Conservation (phyloP, 2,329 filamentous ascomycete genomes). For the Coniochaeta prunicola region DNA sequence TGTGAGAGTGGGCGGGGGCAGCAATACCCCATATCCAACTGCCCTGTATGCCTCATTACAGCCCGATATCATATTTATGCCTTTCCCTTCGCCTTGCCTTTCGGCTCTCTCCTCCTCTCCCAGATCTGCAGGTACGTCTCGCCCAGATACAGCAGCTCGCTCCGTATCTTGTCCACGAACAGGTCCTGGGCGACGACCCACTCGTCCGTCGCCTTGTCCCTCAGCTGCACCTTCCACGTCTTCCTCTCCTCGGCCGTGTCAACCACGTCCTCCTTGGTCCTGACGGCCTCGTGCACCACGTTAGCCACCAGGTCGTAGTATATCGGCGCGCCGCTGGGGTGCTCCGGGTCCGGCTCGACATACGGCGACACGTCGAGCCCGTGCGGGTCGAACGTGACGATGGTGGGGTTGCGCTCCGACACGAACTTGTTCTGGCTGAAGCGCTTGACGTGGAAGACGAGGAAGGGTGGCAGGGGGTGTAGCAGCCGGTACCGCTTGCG, state of each 20-base stretch:
- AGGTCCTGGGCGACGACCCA: conserved; percentile 95
- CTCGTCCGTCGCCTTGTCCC: conserved; percentile 71
- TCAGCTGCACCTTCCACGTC: conserved; percentile 89
- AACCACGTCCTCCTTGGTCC: conserved; percentile 74
- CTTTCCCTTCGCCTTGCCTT: conserved; percentile 27
- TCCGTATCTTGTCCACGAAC: conserved; percentile 83
- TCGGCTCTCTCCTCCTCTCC: conserved; percentile 65
- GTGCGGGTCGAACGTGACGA: conserved; percentile 87
- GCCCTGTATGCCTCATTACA: no score
- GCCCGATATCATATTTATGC: conserved; percentile 3
- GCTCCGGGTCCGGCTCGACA: conserved; percentile 74
- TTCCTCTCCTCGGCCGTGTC: conserved; percentile 82
- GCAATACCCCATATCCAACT: no score
- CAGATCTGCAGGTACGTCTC: conserved; percentile 96
- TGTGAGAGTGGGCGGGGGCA: no score
- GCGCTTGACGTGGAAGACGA: conserved; percentile 93
- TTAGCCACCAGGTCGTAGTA: conserved; percentile 96
- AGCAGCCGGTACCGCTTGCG: conserved; percentile 83
- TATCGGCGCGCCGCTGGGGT: conserved; percentile 72
- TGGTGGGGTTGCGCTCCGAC: conserved; percentile 90
- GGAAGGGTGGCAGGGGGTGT: conserved; percentile 83
- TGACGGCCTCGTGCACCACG: conserved; percentile 78
- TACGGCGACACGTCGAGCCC: conserved; percentile 82
- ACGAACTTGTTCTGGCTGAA: conserved; percentile 98
- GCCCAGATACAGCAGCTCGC: conserved; percentile 82